These are phyloP conservation scores for Neoascochyta sp. DNA, from an alignment of 2,329 filamentous ascomycete genomes.

Conservation along the genomic window DNA sequence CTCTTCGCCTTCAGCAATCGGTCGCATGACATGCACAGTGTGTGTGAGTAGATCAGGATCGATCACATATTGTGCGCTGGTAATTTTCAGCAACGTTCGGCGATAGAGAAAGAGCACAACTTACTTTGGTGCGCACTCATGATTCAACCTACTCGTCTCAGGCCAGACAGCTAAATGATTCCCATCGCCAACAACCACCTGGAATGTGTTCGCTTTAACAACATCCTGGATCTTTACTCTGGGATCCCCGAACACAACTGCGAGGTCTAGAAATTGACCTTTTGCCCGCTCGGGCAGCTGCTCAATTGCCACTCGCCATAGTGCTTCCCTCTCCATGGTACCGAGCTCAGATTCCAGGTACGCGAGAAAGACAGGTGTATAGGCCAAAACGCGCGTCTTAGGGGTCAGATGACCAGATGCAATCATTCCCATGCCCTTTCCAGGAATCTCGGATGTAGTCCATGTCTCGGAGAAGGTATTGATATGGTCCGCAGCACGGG, in stretches of 20 bases:
- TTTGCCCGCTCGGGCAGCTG: conserved; percentile 20
- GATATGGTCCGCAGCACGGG: conserved; percentile 9
- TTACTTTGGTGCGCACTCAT: conserved; percentile 40
- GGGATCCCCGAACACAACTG: conserved; percentile 25
- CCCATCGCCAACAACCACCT: conserved; percentile 21
- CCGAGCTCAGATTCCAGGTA: conserved; percentile 25
- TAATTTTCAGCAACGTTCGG: not conserved
- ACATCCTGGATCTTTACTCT: conserved; percentile 31
- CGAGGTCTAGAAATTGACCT: conserved; percentile 18
- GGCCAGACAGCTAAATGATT: conserved; percentile 39
- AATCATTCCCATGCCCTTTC: conserved; percentile 33
- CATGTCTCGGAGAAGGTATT: conserved; percentile 20
- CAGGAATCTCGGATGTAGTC: conserved; percentile 19
- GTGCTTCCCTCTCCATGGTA: conserved; percentile 28
- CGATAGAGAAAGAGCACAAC: conserved; percentile 5
- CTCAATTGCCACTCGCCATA: conserved; percentile 21
- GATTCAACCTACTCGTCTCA: conserved; percentile 41
- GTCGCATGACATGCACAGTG: conserved; percentile 37
- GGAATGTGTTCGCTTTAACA: conserved; percentile 37
- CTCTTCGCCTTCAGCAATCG: conserved; percentile 37
- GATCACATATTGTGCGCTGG: conserved; percentile 41
- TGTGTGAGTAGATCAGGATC: conserved; percentile 38
- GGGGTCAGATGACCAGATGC: conserved; percentile 18
- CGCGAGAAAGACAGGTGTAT: conserved; percentile 33
- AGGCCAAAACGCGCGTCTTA: conserved; percentile 24